A percentile compares a stretch with the other conserved stretches of the same genome.
phyloP scores from a whole-genome alignment of 768 basidiomycete species.

The Pseudohyphozyma bogoriensis region DNA sequence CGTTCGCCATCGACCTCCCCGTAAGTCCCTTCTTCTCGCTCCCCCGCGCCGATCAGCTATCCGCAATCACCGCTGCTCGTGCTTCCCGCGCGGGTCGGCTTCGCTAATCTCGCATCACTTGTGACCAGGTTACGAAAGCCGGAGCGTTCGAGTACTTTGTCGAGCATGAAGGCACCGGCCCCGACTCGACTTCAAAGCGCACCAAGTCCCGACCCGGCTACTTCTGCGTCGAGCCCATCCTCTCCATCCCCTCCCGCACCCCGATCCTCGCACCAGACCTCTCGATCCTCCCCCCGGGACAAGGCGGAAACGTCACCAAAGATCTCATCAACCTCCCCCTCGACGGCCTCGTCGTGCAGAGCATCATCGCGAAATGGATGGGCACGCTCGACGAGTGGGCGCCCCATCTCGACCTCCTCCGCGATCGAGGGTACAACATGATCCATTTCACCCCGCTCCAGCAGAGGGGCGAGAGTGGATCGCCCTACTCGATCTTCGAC shows the following conservation, averaged over 20 bases:
- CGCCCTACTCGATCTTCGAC: constrained; percentile 86
- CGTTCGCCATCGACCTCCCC: constrained; percentile 85
- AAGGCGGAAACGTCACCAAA: constrained; percentile 47
- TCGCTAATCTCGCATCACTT: too few species aligned
- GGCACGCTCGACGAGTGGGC: constrained; percentile 69
- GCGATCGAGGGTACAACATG: constrained; percentile 92
- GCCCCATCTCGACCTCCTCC: constrained; percentile 68
- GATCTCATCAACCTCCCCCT: constrained; percentile 61
- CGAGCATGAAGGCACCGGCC: constrained; percentile 55
- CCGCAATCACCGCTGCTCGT: not conserved
- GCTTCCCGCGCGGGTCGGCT: too few species aligned
- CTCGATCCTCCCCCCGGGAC: constrained; percentile 45
- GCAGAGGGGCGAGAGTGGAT: constrained; percentile 74
- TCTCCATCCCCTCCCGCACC: constrained; percentile 62
- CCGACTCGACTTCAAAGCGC: constrained; percentile 46
- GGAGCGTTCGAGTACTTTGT: constrained; percentile 94
- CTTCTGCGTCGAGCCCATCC: constrained; percentile 90
- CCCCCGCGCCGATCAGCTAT: too few species aligned
- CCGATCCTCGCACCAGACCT: constrained; percentile 52
- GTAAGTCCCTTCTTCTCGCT: constrained; percentile 7
- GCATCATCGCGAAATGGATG: constrained; percentile 97
- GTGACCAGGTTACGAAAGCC: constrained; percentile 66
- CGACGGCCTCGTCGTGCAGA: constrained; percentile 78
- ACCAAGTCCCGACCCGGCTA: constrained; percentile 73
- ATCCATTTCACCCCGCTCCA: constrained; percentile 93